These are phyloP conservation scores for Colletotrichum sp. DNA, from an alignment of 2,329 filamentous ascomycete species.

Conservation along the genomic window DNA sequence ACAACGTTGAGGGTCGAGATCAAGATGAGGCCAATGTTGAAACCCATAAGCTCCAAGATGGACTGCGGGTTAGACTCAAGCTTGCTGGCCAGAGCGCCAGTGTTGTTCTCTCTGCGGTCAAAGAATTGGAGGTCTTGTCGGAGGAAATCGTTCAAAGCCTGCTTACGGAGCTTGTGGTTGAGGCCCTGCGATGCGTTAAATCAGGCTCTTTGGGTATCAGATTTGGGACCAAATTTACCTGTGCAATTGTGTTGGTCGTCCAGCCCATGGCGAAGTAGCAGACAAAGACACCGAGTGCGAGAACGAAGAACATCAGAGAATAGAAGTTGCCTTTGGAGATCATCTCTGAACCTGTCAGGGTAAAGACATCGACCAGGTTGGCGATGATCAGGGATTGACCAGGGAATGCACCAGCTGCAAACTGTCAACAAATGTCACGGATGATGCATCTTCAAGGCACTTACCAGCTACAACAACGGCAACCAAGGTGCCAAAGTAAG, in stretches of 20 bases:
- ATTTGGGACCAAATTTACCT: slow-evolving; percentile 16
- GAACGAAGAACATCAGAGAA: slow-evolving; percentile 59
- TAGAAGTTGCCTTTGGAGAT: slow-evolving; percentile 53
- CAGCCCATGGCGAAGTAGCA: slow-evolving; percentile 47
- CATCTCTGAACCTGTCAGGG: slow-evolving; percentile 34
- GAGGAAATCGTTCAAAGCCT: slow-evolving; percentile 36
- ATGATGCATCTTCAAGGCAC: neutral
- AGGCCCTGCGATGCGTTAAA: neutral
- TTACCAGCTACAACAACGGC: slow-evolving; percentile 32
- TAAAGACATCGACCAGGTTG: slow-evolving; percentile 46
- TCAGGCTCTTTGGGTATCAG: neutral
- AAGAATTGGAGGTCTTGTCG: slow-evolving; percentile 48
- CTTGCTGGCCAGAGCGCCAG: slow-evolving; percentile 39
- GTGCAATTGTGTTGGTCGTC: slow-evolving; percentile 37
- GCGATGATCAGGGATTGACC: slow-evolving; percentile 49
- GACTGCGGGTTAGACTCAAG: slow-evolving; percentile 42
- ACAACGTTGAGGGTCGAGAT: slow-evolving; percentile 41
- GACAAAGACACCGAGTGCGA: slow-evolving; percentile 49
- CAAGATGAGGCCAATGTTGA: slow-evolving; percentile 45
- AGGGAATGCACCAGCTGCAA: slow-evolving; percentile 40
- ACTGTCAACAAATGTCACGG: neutral
- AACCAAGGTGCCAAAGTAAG: slow-evolving; percentile 37
- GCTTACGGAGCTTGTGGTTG: slow-evolving; percentile 29
- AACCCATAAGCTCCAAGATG: slow-evolving; percentile 47
- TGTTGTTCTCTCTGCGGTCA: slow-evolving; percentile 44